Base-by-base conservation (phyloP, 2,329 filamentous ascomycete genomes). In the Fusarium sacchari region DNA sequence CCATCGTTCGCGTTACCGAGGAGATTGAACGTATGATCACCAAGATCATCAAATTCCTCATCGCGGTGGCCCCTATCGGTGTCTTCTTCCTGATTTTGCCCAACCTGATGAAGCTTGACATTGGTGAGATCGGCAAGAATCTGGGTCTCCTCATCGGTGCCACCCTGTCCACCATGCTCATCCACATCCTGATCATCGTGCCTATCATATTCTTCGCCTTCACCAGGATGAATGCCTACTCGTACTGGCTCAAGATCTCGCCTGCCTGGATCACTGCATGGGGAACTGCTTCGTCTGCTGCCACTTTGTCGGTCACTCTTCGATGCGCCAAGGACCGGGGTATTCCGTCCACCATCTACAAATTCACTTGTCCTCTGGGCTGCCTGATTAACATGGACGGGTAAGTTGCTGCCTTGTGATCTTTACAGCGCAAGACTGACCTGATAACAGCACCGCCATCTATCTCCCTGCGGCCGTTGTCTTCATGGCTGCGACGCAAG, bases 251-350 rank as follows among this genome's bases (percentile, higher is more conserved):
- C 66, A 84, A 82, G 66, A 84, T 82, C 67, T 85, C 85, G 6
- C 85, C 84, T 0, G 86, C 86, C 1, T 88, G 87, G 87, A 81
- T 88, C 57, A 88, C 86, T 3, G 87, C 86, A 2, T 88, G 87
- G 86, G 86, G 87, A 43, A 85, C 86, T 17, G 86, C 87, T 2
- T 87, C 86, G 3, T 87, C 85, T 5, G 87, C 87, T 18, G 87
- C 86, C 12, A 88, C 87, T 3, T 80, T 88, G 28, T 83, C 87
- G 0, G 83, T 88, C 20, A 87, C 86, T 5, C 81, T 88, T 53
- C 80, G 81, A 20, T 83, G 81, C 24, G 80, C 82, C 11, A 74
- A 81, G 14, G 83, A 79, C 20, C 81, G 81, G 8, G 82, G 83
- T 1, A 77, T 87, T 3, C 84, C 87, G 0, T 75, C 82, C 28